Evolutionary conservation across 257 asterid genomes (phyloP).

Genomic region (Anisodus acutangulus): DNA sequence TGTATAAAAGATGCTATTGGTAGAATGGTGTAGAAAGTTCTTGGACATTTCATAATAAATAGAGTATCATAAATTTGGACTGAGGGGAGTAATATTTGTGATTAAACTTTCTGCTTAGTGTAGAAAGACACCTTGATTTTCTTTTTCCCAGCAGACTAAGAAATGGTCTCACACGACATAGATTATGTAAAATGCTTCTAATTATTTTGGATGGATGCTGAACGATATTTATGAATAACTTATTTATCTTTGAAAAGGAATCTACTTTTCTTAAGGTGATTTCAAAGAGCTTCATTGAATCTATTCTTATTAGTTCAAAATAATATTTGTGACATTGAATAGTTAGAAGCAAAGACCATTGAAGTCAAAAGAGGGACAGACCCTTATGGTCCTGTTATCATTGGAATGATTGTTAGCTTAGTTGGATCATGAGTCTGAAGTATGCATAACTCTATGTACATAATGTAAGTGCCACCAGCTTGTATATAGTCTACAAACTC

Average conservation of each 20-base stretch:
- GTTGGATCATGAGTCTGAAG: conserved; percentile 18
- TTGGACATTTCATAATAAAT: neutral
- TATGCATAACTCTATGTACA: conserved; percentile 69
- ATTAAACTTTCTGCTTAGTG: neutral
- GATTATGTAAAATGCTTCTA: neutral
- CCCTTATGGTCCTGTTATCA: neutral
- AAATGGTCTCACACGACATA: neutral
- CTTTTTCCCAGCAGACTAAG: neutral
- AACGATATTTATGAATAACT: neutral
- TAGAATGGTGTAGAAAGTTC: neutral
- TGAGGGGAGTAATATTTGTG: neutral
- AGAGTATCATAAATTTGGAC: neutral
- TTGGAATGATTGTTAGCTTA: neutral
- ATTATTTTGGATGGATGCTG: neutral
- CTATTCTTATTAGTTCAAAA: neutral
- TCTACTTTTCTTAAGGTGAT: neutral
- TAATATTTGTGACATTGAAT: neutral
- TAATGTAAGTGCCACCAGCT: conserved; percentile 62
- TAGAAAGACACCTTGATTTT: neutral
- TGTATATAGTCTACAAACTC: neutral
- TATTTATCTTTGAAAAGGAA: neutral
- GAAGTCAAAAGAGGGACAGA: conserved; percentile 22
- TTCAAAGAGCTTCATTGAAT: neutral
- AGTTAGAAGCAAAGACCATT: conserved; percentile 11
- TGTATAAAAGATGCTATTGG: neutral